Evolutionary conservation across 768 basidiomycete genomes (phyloP).

Genomic region (Suillus ampliporus): DNA sequence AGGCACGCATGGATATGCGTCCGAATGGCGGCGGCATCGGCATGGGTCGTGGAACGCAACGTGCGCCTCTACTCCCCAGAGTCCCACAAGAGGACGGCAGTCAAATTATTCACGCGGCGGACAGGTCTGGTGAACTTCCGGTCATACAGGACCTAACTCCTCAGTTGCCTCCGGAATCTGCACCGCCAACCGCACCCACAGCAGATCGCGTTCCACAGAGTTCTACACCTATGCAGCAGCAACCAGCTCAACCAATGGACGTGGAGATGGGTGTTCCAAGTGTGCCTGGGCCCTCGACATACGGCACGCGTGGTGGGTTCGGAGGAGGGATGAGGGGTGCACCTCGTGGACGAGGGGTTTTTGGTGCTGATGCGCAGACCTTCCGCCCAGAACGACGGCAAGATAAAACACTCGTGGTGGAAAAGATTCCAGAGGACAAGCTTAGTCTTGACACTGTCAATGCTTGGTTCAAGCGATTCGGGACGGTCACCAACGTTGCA

Average conservation of each 20-base stretch:
- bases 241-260: conserved; percentile 36
- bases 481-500: conserved; percentile 90
- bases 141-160: conserved; percentile 88
- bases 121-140: conserved; percentile 73
- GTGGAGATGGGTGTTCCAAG: conserved; percentile 42
- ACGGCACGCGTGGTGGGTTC: conserved; percentile 28
- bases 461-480: conserved; percentile 91
- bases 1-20: conserved; percentile 82
- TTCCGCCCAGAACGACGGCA: conserved; percentile 71
- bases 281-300: conserved; percentile 26
- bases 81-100: conserved; percentile 57
- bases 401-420: conserved; percentile 87
- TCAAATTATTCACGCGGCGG: conserved; percentile 42
- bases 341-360: conserved; percentile 59
- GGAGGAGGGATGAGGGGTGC: conserved; percentile 50
- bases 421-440: conserved; percentile 90
- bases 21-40: conserved; percentile 44
- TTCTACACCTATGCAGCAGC: conserved; percentile 6
- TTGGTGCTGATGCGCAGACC: conserved; percentile 65
- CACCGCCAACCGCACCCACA: conserved; percentile 27
- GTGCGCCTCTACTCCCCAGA: conserved; percentile 63
- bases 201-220: conserved; percentile 22
- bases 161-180: conserved; percentile 41
- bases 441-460: conserved; percentile 80
- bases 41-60: conserved; percentile 43